Evolutionary conservation across 257 asterid genomes (phyloP), one percentile per base, ranked within the genome.

Genomic region (Rhazya stricta): DNA sequence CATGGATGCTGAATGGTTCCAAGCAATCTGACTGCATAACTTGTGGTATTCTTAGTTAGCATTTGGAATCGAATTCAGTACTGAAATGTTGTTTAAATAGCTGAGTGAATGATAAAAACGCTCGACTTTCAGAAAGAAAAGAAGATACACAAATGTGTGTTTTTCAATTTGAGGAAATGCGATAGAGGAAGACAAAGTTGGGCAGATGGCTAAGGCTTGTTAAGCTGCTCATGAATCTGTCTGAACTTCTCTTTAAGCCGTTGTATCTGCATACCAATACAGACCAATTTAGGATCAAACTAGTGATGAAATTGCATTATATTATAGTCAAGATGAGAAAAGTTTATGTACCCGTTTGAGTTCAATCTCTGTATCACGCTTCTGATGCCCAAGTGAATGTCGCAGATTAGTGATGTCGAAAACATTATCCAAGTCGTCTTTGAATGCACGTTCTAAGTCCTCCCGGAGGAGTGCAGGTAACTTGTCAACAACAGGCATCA

Each of bases 401-500:
- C 84, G 83, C 81, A 91, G 82, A 78, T 85, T 85, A 76, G 96
- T 86, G 56, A 93, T 86, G 88, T 93, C 90, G 60, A 93, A 93
- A 73, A 91, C 96, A 85, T 76, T 83, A 73, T 90, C 97, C 30
- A 90, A 41, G 69, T 84, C 90, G 80, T 94, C 94, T 75, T 90
- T 92, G 80, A 91, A 89, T 75, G 91, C 96, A 69, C 97, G 88
- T 78, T 91, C 98, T 45, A 91, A 79, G 85, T 91, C 98, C 77
- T 88, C 93, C 7, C 94, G 91, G 48, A 91, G 91, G 77, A 91
- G 96, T 74, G 96, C 96, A 60, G 96, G 97, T 84, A 94, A 81
- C 90, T 94, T 91, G 86, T 93, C 97, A 36, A 93, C 96, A 76
- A 93, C 96, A 9, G 98, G 98, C 97, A 93, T 94, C 45, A 90